phyloP scores from a whole-genome alignment of 805 yeast species.

The Zygosaccharomyces siamensis region DNA sequence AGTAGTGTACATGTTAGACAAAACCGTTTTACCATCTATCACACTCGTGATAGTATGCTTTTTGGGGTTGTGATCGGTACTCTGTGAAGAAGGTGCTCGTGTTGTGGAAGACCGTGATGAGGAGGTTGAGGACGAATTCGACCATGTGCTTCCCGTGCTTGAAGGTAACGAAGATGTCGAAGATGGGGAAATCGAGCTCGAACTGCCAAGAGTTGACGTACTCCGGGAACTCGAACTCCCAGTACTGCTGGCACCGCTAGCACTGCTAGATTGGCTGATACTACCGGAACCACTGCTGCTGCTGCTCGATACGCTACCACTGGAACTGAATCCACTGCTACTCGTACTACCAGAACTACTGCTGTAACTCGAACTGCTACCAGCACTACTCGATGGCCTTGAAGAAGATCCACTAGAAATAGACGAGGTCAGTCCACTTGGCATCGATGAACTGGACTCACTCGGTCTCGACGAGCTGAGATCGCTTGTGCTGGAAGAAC shows the following conservation, averaged over 20 bases:
- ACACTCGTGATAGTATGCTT: conserved; percentile 27
- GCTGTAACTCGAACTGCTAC: not conserved
- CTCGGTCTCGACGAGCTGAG: not conserved
- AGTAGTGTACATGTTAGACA: conserved; percentile 32
- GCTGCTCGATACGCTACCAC: not conserved
- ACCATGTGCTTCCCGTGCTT: conserved; percentile 3
- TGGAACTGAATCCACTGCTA: conserved; percentile 2
- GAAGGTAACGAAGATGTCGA: conserved; percentile 7
- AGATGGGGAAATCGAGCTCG: conserved; percentile 6
- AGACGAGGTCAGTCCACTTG: not conserved
- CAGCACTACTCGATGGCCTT: too few species aligned
- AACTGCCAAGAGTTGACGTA: not conserved
- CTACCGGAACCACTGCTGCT: not conserved
- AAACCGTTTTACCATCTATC: conserved; percentile 33
- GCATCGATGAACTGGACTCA: not conserved
- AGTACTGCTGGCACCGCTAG: conserved; percentile 2
- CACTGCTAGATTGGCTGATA: not conserved
- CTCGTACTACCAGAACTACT: not conserved
- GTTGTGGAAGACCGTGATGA: conserved; percentile 7
- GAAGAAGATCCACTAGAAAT: not conserved
- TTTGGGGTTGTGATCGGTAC: conserved; percentile 4
- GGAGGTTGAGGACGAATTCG: conserved; percentile 7
- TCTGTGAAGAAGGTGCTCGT: conserved; percentile 5
- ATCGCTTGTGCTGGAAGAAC: not conserved
- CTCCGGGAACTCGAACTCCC: not conserved